Conservation (phyloP, 106 monocot species). For the Dendrobium nobile region DNA sequence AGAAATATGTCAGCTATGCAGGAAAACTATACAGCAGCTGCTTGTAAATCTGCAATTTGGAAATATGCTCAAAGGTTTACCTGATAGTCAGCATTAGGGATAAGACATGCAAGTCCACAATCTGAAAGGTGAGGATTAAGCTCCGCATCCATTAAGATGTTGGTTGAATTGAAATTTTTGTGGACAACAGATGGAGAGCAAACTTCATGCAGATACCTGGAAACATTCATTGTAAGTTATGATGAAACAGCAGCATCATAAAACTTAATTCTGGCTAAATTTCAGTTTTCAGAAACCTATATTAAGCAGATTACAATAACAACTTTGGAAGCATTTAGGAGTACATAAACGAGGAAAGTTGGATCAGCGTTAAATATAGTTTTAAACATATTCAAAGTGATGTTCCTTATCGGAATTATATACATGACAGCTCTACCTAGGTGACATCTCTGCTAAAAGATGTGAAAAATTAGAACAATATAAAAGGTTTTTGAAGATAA, state of each 20-base stretch:
- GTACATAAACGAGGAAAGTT: background rate
- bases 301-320: background rate
- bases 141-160: constrained; percentile 78
- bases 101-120: constrained; percentile 56
- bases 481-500: too few relatives aligned
- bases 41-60: background rate
- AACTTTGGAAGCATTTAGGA: background rate
- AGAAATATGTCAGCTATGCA: background rate
- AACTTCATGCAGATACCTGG: constrained; percentile 85
- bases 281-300: background rate
- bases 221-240: constrained; percentile 1
- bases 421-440: too few relatives aligned
- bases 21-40: background rate
- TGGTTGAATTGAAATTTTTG: constrained; percentile 87
- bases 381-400: too few relatives aligned
- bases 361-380: background rate
- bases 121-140: constrained; percentile 89
- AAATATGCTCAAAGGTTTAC: constrained; percentile 20
- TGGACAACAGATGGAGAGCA: constrained; percentile 84
- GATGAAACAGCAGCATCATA: background rate
- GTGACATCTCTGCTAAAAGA: too few relatives aligned
- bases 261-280: background rate
- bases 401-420: too few relatives aligned
- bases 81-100: constrained; percentile 59
- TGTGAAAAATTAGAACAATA: too few relatives aligned